A percentile compares a stretch with the other conserved stretches of the same genome.
These are phyloP conservation scores for Penicillium coffeae DNA, from an alignment of 495 filamentous ascomycete genomes.

Conservation along the genomic window DNA sequence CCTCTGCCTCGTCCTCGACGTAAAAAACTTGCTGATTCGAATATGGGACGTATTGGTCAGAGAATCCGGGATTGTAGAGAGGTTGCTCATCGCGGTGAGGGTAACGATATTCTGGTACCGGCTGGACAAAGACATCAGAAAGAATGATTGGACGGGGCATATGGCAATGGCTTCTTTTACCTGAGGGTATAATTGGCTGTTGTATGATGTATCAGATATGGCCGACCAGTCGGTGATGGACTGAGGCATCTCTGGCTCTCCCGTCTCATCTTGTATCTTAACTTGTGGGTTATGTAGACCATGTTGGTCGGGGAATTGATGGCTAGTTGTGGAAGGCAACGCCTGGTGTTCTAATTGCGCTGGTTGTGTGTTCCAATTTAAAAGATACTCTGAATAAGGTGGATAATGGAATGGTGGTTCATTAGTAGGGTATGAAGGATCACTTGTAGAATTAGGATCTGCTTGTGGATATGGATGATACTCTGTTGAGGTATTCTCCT, in stretches of 20 bases:
- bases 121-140: background rate
- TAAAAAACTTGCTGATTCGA: conserved; percentile 22
- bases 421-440: background rate
- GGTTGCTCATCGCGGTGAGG: conserved; percentile 6
- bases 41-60: conserved; percentile 4
- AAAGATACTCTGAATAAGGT: conserved; percentile 1
- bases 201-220: background rate
- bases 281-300: background rate
- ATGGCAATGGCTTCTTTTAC: background rate
- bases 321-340: background rate
- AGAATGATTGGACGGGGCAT: background rate
- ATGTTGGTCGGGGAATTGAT: background rate
- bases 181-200: conserved; percentile 3
- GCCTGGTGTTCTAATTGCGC: background rate
- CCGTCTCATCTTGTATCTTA: background rate
- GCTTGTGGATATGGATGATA: conserved; percentile 8
- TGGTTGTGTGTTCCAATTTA: conserved; percentile 1
- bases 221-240: conserved; percentile 11
- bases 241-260: conserved; percentile 4
- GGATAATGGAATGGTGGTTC: conserved; percentile 20
- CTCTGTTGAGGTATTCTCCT: conserved; percentile 10
- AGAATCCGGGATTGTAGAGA: conserved; percentile 1
- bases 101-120: conserved; percentile 10
- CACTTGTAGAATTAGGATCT: background rate
- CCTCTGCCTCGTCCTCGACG: conserved; percentile 52